Conservation (phyloP, 768 basidiomycete genomes). For the Trametes meyenii region DNA sequence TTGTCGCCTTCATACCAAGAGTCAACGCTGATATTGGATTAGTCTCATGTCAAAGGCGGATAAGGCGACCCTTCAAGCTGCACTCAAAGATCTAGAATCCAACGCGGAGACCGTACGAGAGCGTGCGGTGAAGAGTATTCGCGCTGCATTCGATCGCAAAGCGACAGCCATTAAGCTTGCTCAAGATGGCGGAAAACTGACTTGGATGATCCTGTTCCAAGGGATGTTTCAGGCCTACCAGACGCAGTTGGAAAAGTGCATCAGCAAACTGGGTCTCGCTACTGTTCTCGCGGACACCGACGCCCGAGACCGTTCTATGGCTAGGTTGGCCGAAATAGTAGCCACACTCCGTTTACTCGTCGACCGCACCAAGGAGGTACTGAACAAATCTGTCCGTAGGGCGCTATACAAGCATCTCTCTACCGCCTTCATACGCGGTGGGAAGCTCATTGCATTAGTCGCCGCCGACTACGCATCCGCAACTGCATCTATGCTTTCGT, state of each 20-base stretch:
- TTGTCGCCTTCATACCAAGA: neutral
- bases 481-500: slow-evolving; percentile 63
- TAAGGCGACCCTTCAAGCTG: slow-evolving; percentile 38
- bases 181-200: slow-evolving; percentile 38
- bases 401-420: slow-evolving; percentile 66
- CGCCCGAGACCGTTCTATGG: slow-evolving; percentile 48
- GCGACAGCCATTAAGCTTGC: slow-evolving; percentile 47
- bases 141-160: slow-evolving; percentile 52
- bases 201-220: slow-evolving; percentile 73
- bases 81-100: slow-evolving; percentile 56
- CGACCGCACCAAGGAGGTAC: slow-evolving; percentile 57
- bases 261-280: slow-evolving; percentile 43
- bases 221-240: slow-evolving; percentile 68
- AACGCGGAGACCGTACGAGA: slow-evolving; percentile 72
- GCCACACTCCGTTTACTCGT: slow-evolving; percentile 72
- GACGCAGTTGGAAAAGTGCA: slow-evolving; percentile 55
- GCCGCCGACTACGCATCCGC: slow-evolving; percentile 84
- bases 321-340: slow-evolving; percentile 69
- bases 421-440: slow-evolving; percentile 56
- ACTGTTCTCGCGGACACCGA: slow-evolving; percentile 40
- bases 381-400: slow-evolving; percentile 58
- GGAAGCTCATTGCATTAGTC: slow-evolving; percentile 59
- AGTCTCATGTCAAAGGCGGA: slow-evolving; percentile 5
- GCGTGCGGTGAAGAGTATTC: slow-evolving; percentile 58
- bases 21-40: neutral